These are phyloP conservation scores for Crithidia thermophila DNA, from an alignment of 208 protist species.

Conservation along the genomic window DNA sequence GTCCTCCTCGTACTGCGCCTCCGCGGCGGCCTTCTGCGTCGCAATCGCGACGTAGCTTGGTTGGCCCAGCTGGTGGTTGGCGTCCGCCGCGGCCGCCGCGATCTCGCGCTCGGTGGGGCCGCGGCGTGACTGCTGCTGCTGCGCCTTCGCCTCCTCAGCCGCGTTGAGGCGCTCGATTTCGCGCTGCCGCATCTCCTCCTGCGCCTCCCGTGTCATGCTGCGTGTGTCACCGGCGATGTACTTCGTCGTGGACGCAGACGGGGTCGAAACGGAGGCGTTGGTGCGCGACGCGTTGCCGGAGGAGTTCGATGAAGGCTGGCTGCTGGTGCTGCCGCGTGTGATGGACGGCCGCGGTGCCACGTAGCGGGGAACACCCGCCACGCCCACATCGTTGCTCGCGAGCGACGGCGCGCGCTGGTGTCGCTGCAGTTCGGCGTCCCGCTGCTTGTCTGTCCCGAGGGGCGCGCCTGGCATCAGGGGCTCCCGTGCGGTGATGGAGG, in stretches of 20 bases:
- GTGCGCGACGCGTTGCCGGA: neutral
- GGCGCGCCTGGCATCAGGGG: neutral
- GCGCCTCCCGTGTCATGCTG: slow-evolving; percentile 7
- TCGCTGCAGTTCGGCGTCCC: slow-evolving; percentile 8
- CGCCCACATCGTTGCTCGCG: neutral
- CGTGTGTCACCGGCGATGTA: neutral
- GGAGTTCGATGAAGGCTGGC: too few relatives aligned
- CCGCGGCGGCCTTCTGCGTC: slow-evolving; percentile 17
- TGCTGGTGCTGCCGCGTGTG: neutral
- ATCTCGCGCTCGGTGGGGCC: slow-evolving; percentile 17
- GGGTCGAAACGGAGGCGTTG: neutral
- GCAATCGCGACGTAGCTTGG: slow-evolving; percentile 26
- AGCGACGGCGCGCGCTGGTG: slow-evolving; percentile 5
- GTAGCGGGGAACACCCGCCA: slow-evolving; percentile 8
- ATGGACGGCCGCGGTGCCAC: slow-evolving; percentile 14
- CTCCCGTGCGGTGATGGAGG: neutral
- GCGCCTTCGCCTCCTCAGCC: slow-evolving; percentile 2
- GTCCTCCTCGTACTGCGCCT: slow-evolving; percentile 9
- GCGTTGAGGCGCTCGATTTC: slow-evolving; percentile 10
- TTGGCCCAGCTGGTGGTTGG: slow-evolving; percentile 34
- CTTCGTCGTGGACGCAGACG: neutral
- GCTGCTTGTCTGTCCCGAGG: neutral
- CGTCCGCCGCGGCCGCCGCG: slow-evolving; percentile 29
- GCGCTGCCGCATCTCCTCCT: slow-evolving; percentile 8
- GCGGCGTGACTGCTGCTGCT: neutral